Conservation (phyloP, 2,329 filamentous ascomycete species). For the Grosmannia huntii region DNA sequence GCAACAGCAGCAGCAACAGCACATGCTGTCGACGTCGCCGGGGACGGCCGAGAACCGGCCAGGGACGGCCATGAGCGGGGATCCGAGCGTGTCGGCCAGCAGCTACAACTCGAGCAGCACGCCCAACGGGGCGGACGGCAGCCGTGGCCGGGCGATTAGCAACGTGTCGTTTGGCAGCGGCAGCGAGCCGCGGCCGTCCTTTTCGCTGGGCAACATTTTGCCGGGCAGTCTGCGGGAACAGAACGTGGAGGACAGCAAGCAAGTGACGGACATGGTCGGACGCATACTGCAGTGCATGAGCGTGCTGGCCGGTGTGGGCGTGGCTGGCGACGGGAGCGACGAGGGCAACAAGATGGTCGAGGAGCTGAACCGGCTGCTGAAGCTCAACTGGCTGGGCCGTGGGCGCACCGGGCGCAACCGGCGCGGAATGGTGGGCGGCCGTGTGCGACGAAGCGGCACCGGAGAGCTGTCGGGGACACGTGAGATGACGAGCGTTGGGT, state of each 20-base stretch:
- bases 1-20: conserved; percentile 21
- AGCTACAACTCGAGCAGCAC: conserved; percentile 72
- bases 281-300: conserved; percentile 94
- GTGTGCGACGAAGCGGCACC: conserved; percentile 32
- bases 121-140: conserved; percentile 38
- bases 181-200: conserved; percentile 26
- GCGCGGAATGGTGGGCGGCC: conserved; percentile 71
- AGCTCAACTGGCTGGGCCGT: conserved; percentile 91
- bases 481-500: neutral
- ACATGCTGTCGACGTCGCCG: conserved; percentile 35
- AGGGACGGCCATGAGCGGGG: conserved; percentile 62
- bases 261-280: conserved; percentile 87
- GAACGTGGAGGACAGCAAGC: conserved; percentile 55
- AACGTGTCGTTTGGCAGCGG: conserved; percentile 61
- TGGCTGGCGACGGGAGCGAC: conserved; percentile 43
- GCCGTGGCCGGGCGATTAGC: conserved; percentile 68
- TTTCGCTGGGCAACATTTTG: neutral
- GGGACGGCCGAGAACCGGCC: conserved; percentile 38
- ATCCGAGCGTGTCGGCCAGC: conserved; percentile 49
- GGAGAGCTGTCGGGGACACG: conserved; percentile 3
- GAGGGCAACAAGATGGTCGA: conserved; percentile 68
- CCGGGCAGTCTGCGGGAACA: conserved; percentile 35
- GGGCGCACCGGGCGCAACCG: conserved; percentile 82
- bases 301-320: conserved; percentile 59
- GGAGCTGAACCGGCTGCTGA: conserved; percentile 72